Evolutionary conservation across 805 yeast species (phyloP).

Genomic region (Maudiozyma turicensis): DNA sequence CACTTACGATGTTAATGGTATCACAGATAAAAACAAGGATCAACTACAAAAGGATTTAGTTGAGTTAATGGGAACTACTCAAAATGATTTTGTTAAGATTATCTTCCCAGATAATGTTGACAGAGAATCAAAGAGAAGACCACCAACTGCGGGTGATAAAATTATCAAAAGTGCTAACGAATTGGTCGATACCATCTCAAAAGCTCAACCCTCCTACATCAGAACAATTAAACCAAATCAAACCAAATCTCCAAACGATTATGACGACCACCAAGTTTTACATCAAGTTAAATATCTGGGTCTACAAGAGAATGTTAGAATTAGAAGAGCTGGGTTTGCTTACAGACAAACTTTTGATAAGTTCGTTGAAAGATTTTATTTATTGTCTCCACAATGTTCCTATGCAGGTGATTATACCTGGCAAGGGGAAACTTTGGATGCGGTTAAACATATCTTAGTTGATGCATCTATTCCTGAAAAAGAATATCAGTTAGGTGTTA

Average conservation of each 20-base stretch:
- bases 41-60: slow-evolving; percentile 81
- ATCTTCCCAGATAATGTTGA: slow-evolving; percentile 61
- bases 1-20: slow-evolving; percentile 74
- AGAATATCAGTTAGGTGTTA: slow-evolving; percentile 86
- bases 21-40: slow-evolving; percentile 97
- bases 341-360: slow-evolving; percentile 94
- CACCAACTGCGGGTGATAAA: slow-evolving; percentile 94
- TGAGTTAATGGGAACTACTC: slow-evolving; percentile 65
- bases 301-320: slow-evolving; percentile 91
- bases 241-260: slow-evolving; percentile 81
- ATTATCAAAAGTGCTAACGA: slow-evolving; percentile 87
- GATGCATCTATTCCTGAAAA: slow-evolving; percentile 62
- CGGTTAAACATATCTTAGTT: slow-evolving; percentile 41
- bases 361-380: slow-evolving; percentile 87
- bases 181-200: slow-evolving; percentile 78
- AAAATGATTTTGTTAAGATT: slow-evolving; percentile 48
- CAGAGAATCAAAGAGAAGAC: slow-evolving; percentile 64
- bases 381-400: slow-evolving; percentile 79
- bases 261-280: slow-evolving; percentile 78
- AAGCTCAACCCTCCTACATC: slow-evolving; percentile 90
- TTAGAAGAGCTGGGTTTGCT: slow-evolving; percentile 97
- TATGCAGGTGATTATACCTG: slow-evolving; percentile 78
- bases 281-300: slow-evolving; percentile 96
- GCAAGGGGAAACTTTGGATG: slow-evolving; percentile 49
- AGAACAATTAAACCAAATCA: slow-evolving; percentile 97